Evolutionary conservation across 1,284 basidiomycete species (phyloP), one percentile per base, ranked within the genome.

Genomic region (Caloboletus inedulis): DNA sequence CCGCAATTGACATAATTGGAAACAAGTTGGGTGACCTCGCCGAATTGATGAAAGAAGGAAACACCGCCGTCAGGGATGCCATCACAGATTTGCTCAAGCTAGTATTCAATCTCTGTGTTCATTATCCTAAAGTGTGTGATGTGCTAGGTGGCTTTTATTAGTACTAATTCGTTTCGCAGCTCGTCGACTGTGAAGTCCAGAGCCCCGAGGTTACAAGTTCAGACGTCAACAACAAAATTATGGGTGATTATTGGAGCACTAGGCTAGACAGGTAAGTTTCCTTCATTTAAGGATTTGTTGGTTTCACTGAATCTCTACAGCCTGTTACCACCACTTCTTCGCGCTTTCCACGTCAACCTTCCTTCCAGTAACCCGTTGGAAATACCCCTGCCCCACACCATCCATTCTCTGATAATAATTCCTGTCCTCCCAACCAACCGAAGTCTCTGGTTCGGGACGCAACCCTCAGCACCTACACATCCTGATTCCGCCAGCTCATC

Each of bases 21-120:
- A 53, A 69, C 14, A 86, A 87, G 58, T 71, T 89, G 16, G 87
- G 88, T 54, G 64, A 76, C 21, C 72, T 88, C 30, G 70, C 74
- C 2, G 69, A 63, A 34, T 71, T 69, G 41, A 73, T 87, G 44
- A 59, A 60, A 30, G 61, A 74, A 82, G 41, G 87, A 84, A 59
- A 62, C 72, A n/a, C 68, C 80, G 36, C 70, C 72, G 8, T 77
- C 54, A 80, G 82, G 71, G 88, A 91, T 54, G 87, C 88, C 4
- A 79, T 85, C 77, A 79, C 79, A 2, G 89, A 92, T 67, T 64
- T 89, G 36, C 77, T 92, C 52, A 92, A 92, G 62, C 76, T 91
- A 47, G 74, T 78, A 7, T 92, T 90, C 69, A 91, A 92, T 62
- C 63, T 91, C 34, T 75, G 88, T 49, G 68, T 84, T 43, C 85